Evolutionary conservation across 2,329 filamentous ascomycete species (phyloP).

Genomic region (Cadophora sp.): DNA sequence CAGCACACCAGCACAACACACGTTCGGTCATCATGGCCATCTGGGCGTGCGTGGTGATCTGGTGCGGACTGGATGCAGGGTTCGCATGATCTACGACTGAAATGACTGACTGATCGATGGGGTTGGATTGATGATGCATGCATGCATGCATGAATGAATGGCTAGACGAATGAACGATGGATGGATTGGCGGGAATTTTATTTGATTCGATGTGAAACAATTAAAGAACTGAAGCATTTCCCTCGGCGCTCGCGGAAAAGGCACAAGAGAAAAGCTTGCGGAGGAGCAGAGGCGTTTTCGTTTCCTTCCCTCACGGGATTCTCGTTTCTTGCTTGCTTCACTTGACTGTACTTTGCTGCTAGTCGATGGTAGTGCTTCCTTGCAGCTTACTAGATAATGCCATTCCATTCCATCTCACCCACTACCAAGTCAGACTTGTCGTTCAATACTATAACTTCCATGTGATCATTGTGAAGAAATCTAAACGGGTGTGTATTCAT

Average conservation of each 20-base stretch:
- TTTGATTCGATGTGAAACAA: not conserved
- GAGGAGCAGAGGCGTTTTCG: constrained; percentile 8
- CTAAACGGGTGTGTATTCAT: not conserved
- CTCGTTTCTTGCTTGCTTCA: not conserved
- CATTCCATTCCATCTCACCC: constrained; percentile 29
- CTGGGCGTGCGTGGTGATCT: not conserved
- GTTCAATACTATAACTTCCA: too few species aligned
- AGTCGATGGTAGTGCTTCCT: not conserved
- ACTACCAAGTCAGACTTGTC: not conserved
- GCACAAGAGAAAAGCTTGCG: not conserved
- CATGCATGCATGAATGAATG: not conserved
- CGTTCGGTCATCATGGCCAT: not conserved
- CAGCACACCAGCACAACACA: not conserved
- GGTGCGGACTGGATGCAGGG: not conserved
- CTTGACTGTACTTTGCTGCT: not conserved
- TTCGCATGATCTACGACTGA: constrained; percentile 8
- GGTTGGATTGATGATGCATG: not conserved
- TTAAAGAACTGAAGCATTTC: not conserved
- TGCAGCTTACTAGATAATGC: constrained; percentile 1
- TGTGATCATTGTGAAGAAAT: too few species aligned
- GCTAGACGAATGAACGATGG: too few species aligned
- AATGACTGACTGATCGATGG: constrained; percentile 3
- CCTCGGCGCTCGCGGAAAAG: not conserved
- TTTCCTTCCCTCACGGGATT: not conserved
- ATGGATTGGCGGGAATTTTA: not conserved